Evolutionary conservation across 257 asterid genomes (phyloP), one percentile per base, ranked within the genome.

Genomic region (Gardenia jasminoides): DNA sequence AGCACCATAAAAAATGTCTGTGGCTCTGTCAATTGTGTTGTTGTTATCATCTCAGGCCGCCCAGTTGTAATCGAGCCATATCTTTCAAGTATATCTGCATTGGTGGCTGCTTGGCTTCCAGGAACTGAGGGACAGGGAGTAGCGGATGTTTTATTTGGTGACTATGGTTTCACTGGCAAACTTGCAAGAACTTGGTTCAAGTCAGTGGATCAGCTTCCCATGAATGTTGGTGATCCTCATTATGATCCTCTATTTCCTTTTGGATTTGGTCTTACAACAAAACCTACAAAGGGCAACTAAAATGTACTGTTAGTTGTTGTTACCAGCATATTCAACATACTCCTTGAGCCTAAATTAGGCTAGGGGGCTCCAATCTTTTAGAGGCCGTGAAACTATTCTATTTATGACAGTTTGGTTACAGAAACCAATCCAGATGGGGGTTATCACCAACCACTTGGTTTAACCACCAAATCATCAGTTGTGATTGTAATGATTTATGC

Each of bases 101-200:
- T 93, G 7, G 97, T 92, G 31, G 98, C 98, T 13, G 98, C 96
- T 0, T 93, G 98, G 98, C 96, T 93, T 12, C 98, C 97, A 0
- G 98, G 98, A 1, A 91, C 87, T 2, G 97, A 93, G 72, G 98
- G 98, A 3, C 97, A 82, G 46, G 98, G 98, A 3, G 86, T 93
- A 41, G 83, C 98, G 3, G 96, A 91, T 78, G 88, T 76, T 52
- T 74, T 93, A 72, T 91, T 92, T 58, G 96, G 97, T 0, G 87
- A 89, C 80, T 90, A 87, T 46, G 93, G 94, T 8, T 93, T 93
- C 74, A 86, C 90, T 1, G 98, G 98, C 8, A 93, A 92, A 82
- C 92, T 93, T n/a, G 93, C 98, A 8, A 83, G 94, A 2, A 93
- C 96, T 6, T 93, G 98, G 98, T 90, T 93, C 82, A 89, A 80